phyloP scores from a whole-genome alignment of 345 rosid genomes.

The Passiflora organensis region DNA sequence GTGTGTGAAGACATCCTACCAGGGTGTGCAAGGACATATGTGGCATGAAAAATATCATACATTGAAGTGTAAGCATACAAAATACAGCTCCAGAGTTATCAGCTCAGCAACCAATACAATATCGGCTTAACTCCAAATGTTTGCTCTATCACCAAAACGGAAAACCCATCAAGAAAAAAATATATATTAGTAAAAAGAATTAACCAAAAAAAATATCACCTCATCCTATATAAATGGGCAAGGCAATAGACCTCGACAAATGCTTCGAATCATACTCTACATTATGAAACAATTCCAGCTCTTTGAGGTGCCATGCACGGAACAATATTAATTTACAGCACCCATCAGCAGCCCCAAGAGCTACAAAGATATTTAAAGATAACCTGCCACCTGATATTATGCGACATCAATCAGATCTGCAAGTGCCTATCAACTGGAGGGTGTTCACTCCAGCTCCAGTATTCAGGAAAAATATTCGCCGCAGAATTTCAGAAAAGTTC shows the following conservation, averaged over 20 bases:
- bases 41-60: too few relatives aligned
- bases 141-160: background rate
- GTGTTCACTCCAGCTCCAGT: constrained; percentile 11
- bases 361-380: background rate
- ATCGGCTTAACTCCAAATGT: constrained; percentile 8
- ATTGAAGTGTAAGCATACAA: constrained; percentile 5
- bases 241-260: constrained; percentile 3
- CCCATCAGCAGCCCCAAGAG: background rate
- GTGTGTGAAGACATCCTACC: too few relatives aligned
- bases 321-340: background rate
- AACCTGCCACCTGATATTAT: constrained; percentile 11
- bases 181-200: constrained; percentile 24
- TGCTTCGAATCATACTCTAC: background rate
- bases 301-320: background rate
- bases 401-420: constrained; percentile 6
- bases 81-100: constrained; percentile 11
- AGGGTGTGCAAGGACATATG: too few relatives aligned
- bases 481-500: constrained; percentile 56
- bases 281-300: too few relatives aligned
- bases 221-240: constrained; percentile 12
- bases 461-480: constrained; percentile 8
- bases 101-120: constrained; percentile 24
- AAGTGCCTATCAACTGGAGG: background rate
- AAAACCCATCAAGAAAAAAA: constrained; percentile 4
- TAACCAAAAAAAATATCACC: constrained; percentile 21